Conservation (phyloP, 768 basidiomycete genomes). For the Rhodotorula kratochvilovae region DNA sequence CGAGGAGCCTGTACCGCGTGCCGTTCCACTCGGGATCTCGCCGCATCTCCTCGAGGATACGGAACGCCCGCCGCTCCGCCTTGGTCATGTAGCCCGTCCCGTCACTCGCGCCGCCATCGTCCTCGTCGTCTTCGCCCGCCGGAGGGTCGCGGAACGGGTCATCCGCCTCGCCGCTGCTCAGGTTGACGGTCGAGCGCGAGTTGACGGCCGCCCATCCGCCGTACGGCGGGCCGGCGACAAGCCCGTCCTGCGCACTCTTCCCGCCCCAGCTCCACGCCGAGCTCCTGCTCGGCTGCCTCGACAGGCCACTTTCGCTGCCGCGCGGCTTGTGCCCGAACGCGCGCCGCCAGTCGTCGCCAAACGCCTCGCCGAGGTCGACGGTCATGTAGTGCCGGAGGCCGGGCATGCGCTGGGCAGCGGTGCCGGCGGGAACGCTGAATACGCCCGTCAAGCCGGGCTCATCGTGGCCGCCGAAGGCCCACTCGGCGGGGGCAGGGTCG, state of each 20-base stretch:
- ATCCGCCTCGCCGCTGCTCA: not conserved
- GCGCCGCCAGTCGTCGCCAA: constrained; percentile 23
- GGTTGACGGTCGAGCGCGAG: not conserved
- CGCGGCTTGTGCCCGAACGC: not conserved
- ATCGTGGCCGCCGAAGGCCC: constrained; percentile 33
- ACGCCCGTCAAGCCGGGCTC: constrained; percentile 8
- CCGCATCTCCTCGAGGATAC: constrained; percentile 25
- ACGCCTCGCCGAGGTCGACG: constrained; percentile 14
- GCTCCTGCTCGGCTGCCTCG: not conserved
- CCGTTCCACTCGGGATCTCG: constrained; percentile 21
- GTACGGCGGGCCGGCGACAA: not conserved
- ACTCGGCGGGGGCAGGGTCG: constrained; percentile 5
- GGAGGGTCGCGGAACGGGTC: constrained; percentile 1
- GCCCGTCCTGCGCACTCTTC: too few relatives aligned
- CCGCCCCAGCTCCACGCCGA: too few relatives aligned
- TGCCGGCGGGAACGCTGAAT: constrained; percentile 21
- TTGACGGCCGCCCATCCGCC: not conserved
- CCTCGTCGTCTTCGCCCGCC: constrained; percentile 3
- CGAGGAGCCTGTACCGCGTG: constrained; percentile 15
- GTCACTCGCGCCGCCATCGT: constrained; percentile 25
- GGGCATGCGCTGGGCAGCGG: constrained; percentile 25
- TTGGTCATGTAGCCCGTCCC: constrained; percentile 24
- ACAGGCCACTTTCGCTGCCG: too few relatives aligned
- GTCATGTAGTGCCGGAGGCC: constrained; percentile 19
- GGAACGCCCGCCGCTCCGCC: constrained; percentile 17